A percentile compares a stretch with the other conserved stretches of the same genome.
These are phyloP conservation scores for Wickerhamiella spandovensis DNA, from an alignment of 805 yeast species.

Conservation along the genomic window DNA sequence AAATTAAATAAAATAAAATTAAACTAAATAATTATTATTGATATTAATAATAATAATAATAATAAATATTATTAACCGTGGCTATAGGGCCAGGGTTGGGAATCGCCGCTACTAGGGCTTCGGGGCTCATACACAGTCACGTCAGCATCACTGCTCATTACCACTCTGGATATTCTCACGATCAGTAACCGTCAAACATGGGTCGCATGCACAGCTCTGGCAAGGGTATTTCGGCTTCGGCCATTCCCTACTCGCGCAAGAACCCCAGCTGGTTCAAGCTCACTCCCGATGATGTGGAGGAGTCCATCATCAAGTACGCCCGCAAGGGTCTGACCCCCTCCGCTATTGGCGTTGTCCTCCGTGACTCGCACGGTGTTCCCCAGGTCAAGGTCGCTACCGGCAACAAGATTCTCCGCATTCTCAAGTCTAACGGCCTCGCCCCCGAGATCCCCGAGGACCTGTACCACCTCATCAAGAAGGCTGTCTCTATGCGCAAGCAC, in stretches of 20 bases:
- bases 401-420: slow-evolving; percentile 97
- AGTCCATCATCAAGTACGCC: slow-evolving; percentile 98
- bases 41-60: no score
- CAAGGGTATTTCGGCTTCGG: slow-evolving; percentile 98
- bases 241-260: slow-evolving; percentile 98
- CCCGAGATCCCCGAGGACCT: slow-evolving; percentile 99
- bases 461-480: slow-evolving; percentile 98
- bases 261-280: slow-evolving; percentile 99
- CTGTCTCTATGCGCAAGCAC: slow-evolving; percentile 99
- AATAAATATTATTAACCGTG: neutral
- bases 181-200: slow-evolving; percentile 42
- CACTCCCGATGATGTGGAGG: slow-evolving; percentile 88
- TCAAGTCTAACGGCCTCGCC: slow-evolving; percentile 98
- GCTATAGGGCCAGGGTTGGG: no score
- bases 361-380: slow-evolving; percentile 99
- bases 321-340: slow-evolving; percentile 99
- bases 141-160: neutral
- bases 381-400: slow-evolving; percentile 96
- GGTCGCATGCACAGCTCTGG: slow-evolving; percentile 99
- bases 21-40: neutral
- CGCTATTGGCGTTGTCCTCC: slow-evolving; percentile 96
- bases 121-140: neutral
- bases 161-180: slow-evolving; percentile 16
- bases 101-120: slow-evolving; percentile 1
- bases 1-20: no score